phyloP scores from a whole-genome alignment of 768 basidiomycete species.

The Lactifluus subvellereus region DNA sequence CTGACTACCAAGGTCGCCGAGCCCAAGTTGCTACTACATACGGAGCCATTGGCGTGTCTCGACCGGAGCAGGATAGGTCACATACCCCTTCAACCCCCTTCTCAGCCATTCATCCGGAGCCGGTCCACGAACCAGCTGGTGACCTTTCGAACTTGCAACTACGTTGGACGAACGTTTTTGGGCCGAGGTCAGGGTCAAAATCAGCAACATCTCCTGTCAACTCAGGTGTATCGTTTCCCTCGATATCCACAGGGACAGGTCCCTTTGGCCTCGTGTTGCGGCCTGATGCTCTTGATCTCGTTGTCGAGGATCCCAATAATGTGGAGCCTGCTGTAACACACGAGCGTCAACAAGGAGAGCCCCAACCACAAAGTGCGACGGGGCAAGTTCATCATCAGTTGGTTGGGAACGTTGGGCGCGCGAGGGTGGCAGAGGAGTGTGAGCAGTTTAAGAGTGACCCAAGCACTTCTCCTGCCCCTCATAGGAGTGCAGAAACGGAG shows the following conservation, averaged over 20 bases:
- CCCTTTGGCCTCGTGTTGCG: conserved; percentile 14
- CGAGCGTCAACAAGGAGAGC: conserved; percentile 59
- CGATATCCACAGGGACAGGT: not conserved
- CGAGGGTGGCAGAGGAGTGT: conserved; percentile 34
- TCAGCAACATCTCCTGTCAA: conserved; percentile 19
- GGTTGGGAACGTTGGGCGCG: conserved; percentile 37
- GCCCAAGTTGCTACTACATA: conserved; percentile 42
- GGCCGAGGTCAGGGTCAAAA: conserved; percentile 24
- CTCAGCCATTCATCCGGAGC: conserved; percentile 43
- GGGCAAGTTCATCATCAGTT: conserved; percentile 50
- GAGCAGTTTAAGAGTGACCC: conserved; percentile 15
- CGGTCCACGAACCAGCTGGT: conserved; percentile 33
- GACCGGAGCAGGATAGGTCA: not conserved
- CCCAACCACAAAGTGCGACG: conserved; percentile 35
- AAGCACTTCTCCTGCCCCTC: conserved; percentile 1
- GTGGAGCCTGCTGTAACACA: conserved; percentile 46
- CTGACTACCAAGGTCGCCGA: conserved; percentile 43
- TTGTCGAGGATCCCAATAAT: conserved; percentile 63
- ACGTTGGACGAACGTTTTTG: conserved; percentile 39
- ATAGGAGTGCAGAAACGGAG: not conserved
- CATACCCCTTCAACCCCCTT: conserved; percentile 21
- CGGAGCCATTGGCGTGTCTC: conserved; percentile 41
- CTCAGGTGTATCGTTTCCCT: not conserved
- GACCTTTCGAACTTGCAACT: conserved; percentile 38
- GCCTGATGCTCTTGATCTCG: conserved; percentile 83